Conservation (phyloP, 352 stramenopile genomes). For the Phytophthora crassamura region DNA sequence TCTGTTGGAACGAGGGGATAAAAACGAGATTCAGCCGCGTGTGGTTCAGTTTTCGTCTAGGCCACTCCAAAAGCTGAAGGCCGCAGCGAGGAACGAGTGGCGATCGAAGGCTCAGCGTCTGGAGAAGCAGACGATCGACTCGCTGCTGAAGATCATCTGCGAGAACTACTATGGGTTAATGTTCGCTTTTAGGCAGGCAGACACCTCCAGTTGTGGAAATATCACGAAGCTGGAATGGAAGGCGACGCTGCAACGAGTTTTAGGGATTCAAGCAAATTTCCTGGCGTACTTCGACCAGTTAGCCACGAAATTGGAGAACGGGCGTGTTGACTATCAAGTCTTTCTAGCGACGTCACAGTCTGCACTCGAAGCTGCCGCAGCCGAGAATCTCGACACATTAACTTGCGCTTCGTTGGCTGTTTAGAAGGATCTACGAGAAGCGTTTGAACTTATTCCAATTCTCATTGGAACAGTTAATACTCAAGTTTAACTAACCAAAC, state of each 20-base stretch:
- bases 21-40: slow-evolving; percentile 80
- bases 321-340: slow-evolving; percentile 55
- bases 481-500: no score
- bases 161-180: slow-evolving; percentile 60
- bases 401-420: no score
- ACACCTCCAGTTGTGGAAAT: slow-evolving; percentile 32
- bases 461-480: no score
- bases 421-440: no score
- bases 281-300: slow-evolving; percentile 69
- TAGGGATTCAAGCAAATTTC: slow-evolving; percentile 65
- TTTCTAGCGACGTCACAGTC: slow-evolving; percentile 37
- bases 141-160: slow-evolving; percentile 64
- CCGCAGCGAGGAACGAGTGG: slow-evolving; percentile 73
- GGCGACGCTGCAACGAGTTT: slow-evolving; percentile 42
- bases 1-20: slow-evolving; percentile 55
- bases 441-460: no score
- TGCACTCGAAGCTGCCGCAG: background rate
- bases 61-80: slow-evolving; percentile 66
- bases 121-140: slow-evolving; percentile 66
- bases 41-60: slow-evolving; percentile 92
- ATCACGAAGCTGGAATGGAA: slow-evolving; percentile 71
- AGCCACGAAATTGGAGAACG: slow-evolving; percentile 36
- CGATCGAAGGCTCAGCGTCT: slow-evolving; percentile 64
- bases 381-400: no score
- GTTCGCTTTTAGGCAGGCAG: slow-evolving; percentile 44